phyloP scores from a whole-genome alignment of 1,139 yeast species.

The Saccharomyces hybrid region DNA sequence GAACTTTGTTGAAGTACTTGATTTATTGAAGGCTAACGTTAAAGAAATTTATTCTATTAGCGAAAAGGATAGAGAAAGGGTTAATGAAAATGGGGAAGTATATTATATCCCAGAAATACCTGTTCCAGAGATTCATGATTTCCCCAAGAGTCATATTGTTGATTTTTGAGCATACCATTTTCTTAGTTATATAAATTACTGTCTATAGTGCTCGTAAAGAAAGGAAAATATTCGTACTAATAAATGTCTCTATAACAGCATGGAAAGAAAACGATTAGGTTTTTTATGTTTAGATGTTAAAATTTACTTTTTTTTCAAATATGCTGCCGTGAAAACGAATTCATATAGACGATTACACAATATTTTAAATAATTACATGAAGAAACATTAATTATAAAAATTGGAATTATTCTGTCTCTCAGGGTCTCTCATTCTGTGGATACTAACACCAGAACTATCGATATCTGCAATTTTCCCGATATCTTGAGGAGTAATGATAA shows the following conservation, averaged over 20 bases:
- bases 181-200: background rate
- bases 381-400: conserved; percentile 7
- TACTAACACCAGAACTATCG: conserved; percentile 51
- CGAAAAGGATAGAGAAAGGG: conserved; percentile 79
- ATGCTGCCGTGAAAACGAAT: background rate
- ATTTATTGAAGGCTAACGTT: conserved; percentile 48
- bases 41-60: conserved; percentile 72
- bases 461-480: conserved; percentile 70
- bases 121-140: conserved; percentile 51
- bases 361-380: background rate
- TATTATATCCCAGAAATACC: conserved; percentile 71
- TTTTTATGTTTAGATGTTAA: conserved; percentile 15
- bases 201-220: background rate
- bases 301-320: background rate
- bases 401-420: conserved; percentile 28
- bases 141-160: conserved; percentile 48
- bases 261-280: conserved; percentile 41
- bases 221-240: conserved; percentile 5
- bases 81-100: conserved; percentile 81
- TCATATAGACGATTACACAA: background rate
- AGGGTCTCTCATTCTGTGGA: conserved; percentile 55
- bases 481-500: conserved; percentile 92
- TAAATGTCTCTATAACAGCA: conserved; percentile 66
- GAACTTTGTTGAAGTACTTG: conserved; percentile 52
- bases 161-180: conserved; percentile 40